Conservation (phyloP, 306 rosid species). For the Coriaria nepalensis region DNA sequence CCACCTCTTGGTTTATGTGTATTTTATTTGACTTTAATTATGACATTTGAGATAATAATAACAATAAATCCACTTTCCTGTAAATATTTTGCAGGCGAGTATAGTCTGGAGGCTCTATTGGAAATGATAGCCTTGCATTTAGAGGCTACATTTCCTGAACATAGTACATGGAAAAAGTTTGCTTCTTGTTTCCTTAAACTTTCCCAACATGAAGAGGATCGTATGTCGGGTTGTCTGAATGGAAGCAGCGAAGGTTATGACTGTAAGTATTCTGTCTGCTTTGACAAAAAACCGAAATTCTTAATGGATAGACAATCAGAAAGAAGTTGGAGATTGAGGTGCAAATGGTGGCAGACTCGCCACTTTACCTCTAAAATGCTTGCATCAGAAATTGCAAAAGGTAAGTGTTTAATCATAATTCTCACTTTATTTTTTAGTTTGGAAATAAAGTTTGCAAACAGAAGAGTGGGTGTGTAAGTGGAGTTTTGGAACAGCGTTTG, state of each 20-base stretch:
- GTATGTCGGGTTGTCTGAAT: slow-evolving; percentile 28
- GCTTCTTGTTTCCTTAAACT: slow-evolving; percentile 51
- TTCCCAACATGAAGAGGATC: slow-evolving; percentile 39
- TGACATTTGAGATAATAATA: too few species aligned
- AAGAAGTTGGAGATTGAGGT: slow-evolving; percentile 57
- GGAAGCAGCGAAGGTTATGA: slow-evolving; percentile 15
- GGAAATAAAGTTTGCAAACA: too few species aligned
- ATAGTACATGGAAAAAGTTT: slow-evolving; percentile 46
- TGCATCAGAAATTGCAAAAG: slow-evolving; percentile 39
- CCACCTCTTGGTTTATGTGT: too few species aligned
- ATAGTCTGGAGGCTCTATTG: slow-evolving; percentile 39
- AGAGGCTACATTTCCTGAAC: slow-evolving; percentile 51
- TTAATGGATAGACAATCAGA: slow-evolving; percentile 36
- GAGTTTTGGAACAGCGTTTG: too few species aligned
- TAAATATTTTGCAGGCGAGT: slow-evolving; percentile 41
- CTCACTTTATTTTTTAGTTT: background rate
- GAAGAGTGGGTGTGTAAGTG: too few species aligned
- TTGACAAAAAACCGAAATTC: slow-evolving; percentile 31
- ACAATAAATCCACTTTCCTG: background rate
- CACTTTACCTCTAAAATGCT: slow-evolving; percentile 40
- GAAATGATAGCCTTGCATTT: slow-evolving; percentile 72
- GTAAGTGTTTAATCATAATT: slow-evolving; percentile 17
- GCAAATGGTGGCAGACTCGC: slow-evolving; percentile 60
- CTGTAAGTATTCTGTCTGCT: slow-evolving; percentile 9
- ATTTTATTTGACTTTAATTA: too few species aligned